Base-by-base conservation (phyloP, 164 flowering plant genomes). In the Paratinospora sagittata region DNA sequence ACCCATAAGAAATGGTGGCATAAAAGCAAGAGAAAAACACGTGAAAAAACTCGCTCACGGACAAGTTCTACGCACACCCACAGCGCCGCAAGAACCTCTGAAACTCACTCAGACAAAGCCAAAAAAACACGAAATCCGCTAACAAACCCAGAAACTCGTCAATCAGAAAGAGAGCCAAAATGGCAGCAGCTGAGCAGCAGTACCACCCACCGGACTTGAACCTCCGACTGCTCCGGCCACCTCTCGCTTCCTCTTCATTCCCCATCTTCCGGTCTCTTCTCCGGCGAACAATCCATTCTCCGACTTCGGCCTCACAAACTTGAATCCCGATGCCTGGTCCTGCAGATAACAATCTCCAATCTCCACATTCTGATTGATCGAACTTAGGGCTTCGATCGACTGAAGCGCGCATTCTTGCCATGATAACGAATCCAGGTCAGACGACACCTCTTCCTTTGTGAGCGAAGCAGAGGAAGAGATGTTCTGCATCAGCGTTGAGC, bases 381-480 rank as follows among this genome's bases (percentile, higher is more conserved):
- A 66, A 63, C 16, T 63, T 30, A 78, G 34, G n/a, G 62, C 68
- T 49, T 68, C 43, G 14, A 78, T 65, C 17, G 57, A 67, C 36
- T 71, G 74, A 19, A 78, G 52, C 19, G 70, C 62, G 52, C 75
- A 74, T n/a, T 78, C 77, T 27, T 71, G 58, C 81, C 81, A 78
- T 7, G 49, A 67, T 30, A 78, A 66, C 1, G 21, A 63, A 8
- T 39, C 70, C 6, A 78, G 70, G 24, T 68, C 81, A 12, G 21
- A 60, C 47, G 64, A 60, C 64, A 72, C 73, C 58, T 78, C 70
- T 3, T 75, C 81, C 21, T 63, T n/a, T 0, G 75, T 45, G 17
- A 66, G 75, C 19, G 71, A 36, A 55, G 75, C 69, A 33, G 26
- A n/a, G 36, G 70, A 45, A 23, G 75, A 72, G 8, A 69, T 58